These are phyloP conservation scores for Larix kaempferi DNA, from an alignment of 75 land plant species.

Conservation along the genomic window DNA sequence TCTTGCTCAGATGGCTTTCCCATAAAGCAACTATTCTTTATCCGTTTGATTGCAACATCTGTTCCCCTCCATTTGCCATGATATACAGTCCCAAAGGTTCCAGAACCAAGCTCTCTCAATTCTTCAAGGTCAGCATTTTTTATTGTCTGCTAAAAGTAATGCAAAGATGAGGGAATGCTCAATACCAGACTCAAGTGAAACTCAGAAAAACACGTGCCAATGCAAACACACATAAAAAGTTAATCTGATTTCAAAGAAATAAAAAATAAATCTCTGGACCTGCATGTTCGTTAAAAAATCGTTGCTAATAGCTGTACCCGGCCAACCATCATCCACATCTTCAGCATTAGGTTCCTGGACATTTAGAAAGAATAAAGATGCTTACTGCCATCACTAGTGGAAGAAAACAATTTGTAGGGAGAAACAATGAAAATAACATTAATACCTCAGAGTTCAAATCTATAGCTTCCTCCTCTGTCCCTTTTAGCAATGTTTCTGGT, in stretches of 20 bases:
- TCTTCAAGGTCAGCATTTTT: constrained; percentile 61
- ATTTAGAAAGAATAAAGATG: not conserved
- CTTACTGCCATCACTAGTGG: not conserved
- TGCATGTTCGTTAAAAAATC: not conserved
- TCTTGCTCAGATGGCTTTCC: constrained; percentile 52
- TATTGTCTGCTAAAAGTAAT: constrained; percentile 31
- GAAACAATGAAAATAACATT: not conserved
- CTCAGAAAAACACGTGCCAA: not conserved
- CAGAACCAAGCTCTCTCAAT: constrained; percentile 60
- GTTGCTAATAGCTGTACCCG: not conserved
- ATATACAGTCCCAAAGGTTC: constrained; percentile 65
- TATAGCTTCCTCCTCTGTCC: constrained; percentile 7
- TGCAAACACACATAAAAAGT: not conserved
- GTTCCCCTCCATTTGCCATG: constrained; percentile 74
- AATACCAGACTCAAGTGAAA: not conserved
- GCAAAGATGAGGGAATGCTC: not conserved
- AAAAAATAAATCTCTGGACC: constrained; percentile 3
- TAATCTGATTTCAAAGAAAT: not conserved
- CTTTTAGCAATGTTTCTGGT: not conserved
- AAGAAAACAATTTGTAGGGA: not conserved
- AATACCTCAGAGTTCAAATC: constrained; percentile 9
- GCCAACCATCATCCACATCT: not conserved
- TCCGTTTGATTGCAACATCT: constrained; percentile 72
- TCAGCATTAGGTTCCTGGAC: not conserved
- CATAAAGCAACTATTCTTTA: constrained; percentile 63